Conservation (phyloP, 75 land plant species). For the Cryptomeria japonica region DNA sequence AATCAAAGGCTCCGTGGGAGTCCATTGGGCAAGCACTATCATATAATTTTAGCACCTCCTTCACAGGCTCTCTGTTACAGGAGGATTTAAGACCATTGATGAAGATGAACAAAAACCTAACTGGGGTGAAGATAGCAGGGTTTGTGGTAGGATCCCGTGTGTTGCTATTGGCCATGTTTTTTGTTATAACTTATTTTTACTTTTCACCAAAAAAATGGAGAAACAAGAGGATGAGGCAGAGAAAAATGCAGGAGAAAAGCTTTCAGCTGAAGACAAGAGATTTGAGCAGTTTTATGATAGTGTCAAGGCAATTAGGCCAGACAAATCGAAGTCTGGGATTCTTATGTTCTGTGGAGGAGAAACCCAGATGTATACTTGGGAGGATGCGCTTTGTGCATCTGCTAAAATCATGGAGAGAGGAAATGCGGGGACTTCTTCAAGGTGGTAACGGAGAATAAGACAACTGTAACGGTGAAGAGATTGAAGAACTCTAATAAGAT, state of each 20-base stretch:
- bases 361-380: slow-evolving; percentile 50
- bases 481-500: slow-evolving; percentile 43
- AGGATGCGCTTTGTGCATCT: slow-evolving; percentile 70
- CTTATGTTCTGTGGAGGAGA: slow-evolving; percentile 56
- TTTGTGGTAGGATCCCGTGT: slow-evolving; percentile 2
- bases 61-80: background rate
- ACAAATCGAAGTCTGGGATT: slow-evolving; percentile 23
- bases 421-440: slow-evolving; percentile 74
- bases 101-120: background rate
- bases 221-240: background rate
- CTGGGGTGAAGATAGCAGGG: background rate
- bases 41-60: background rate
- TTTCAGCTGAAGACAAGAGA: background rate
- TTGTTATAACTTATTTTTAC: background rate
- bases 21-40: slow-evolving; percentile 27
- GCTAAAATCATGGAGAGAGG: slow-evolving; percentile 86
- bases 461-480: slow-evolving; percentile 77
- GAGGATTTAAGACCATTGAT: background rate
- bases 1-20: slow-evolving; percentile 63
- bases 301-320: background rate
- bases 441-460: slow-evolving; percentile 73
- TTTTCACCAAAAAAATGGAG: no score
- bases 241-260: background rate
- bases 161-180: background rate
- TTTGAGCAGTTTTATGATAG: background rate